These are phyloP conservation scores for Penicillium goetzii DNA, from an alignment of 495 filamentous ascomycete genomes.

Conservation along the genomic window DNA sequence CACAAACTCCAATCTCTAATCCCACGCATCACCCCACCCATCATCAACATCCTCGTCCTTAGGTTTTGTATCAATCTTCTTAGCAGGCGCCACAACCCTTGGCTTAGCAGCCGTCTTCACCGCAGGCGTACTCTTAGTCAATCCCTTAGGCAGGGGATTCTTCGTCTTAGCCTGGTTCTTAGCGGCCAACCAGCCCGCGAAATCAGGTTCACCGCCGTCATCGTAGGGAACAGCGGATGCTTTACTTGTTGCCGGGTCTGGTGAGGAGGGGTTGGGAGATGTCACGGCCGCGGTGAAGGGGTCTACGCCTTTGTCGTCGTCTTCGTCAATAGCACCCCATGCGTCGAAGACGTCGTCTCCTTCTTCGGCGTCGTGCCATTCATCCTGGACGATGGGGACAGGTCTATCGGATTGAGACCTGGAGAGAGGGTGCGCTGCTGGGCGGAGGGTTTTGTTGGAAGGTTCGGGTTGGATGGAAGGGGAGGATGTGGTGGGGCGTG, in stretches of 20 bases:
- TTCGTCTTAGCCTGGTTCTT: constrained; percentile 74
- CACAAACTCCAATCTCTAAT: constrained; percentile 30
- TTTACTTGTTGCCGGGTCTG: constrained; percentile 35
- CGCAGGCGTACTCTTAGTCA: constrained; percentile 58
- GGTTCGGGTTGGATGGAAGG: constrained; percentile 53
- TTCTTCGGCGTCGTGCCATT: constrained; percentile 44
- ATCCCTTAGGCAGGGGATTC: constrained; percentile 76
- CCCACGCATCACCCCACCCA: constrained; percentile 63
- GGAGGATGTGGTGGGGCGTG: constrained; percentile 51
- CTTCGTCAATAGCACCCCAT: constrained; percentile 73
- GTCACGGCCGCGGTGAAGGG: constrained; percentile 51
- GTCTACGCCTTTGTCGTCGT: constrained; percentile 55
- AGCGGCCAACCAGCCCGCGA: constrained; percentile 88
- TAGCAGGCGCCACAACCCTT: constrained; percentile 40
- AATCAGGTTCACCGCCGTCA: constrained; percentile 86
- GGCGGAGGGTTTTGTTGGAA: constrained; percentile 41
- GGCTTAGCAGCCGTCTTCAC: constrained; percentile 43
- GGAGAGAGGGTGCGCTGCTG: constrained; percentile 45
- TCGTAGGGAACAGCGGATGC: constrained; percentile 62
- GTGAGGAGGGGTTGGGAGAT: constrained; percentile 38
- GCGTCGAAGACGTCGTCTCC: constrained; percentile 64
- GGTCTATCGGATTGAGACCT: constrained; percentile 46
- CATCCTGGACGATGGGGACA: constrained; percentile 47
- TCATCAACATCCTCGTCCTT: constrained; percentile 54
- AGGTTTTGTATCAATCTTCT: constrained; percentile 55